Base-by-base conservation (phyloP, 176 grass and related monocot species). In the Urochloa ruziziensis region DNA sequence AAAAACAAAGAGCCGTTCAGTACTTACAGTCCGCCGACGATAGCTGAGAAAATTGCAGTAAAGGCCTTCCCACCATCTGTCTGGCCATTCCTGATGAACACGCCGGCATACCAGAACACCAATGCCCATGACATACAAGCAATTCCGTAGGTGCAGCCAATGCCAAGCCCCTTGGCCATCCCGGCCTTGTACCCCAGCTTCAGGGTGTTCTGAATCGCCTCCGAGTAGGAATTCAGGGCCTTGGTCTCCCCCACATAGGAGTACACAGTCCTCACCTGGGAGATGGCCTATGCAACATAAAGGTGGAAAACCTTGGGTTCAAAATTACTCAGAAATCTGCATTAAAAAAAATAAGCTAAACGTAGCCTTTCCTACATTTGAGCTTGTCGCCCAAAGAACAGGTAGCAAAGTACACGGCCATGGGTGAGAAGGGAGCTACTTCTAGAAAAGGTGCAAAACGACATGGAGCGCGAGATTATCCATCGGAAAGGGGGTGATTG, bases 101-200 rank as follows among this genome's bases (percentile, higher is more conserved):
- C 84, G 0, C 95, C 95, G 1, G 92, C 95, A 9, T 97, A 97
- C 95, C 95, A 97, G 62, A 97, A 89, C 30, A 97, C 92, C 19
- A 97, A 76, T 1, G 95, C 95, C 90, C 93, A 97, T 32, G 92
- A 97, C 88, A 94, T 94, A 89, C 93, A 97, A 44, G 93, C 95
- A 33, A 94, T 97, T 57, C 93, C 93, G 12, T 97, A 97, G 5
- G 95, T 94, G 17, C 92, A 92, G 13, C 95, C 95, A 67, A 97
- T 84, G 67, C 95, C 95, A 0, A 97, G 84, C 8, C 95, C 95
- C 67, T 97, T 97, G 4, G 95, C 92, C 86, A 97, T 87, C 37
- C 95, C 95, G 7, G 88, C 93, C 81, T 92, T 94, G 78, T 97
- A 97, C 7, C 95, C 95, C 16, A 97, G 80, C 83, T 93, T 98